A percentile compares a stretch with the other conserved stretches of the same genome.
phyloP scores from a whole-genome alignment of 2,329 filamentous ascomycete genomes.

The Pyrenophora graminea region DNA sequence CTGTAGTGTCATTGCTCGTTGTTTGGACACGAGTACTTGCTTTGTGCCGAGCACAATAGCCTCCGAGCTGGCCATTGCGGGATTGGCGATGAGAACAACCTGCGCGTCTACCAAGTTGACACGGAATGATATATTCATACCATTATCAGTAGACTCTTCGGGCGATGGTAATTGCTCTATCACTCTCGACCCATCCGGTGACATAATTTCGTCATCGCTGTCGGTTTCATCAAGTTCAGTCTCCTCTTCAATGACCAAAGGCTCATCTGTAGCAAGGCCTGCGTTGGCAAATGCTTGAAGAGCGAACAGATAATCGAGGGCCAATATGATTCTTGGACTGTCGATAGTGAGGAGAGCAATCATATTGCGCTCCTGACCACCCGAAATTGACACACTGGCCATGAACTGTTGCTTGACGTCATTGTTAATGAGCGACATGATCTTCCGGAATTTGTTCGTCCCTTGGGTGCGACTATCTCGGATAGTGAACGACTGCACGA shows the following conservation, averaged over 20 bases:
- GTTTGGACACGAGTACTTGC: conserved; percentile 88
- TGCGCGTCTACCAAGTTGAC: conserved; percentile 96
- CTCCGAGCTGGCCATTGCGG: conserved; percentile 84
- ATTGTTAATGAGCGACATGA: conserved; percentile 96
- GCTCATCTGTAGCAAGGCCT: conserved; percentile 61
- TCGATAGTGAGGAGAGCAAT: conserved; percentile 94
- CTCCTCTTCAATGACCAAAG: conserved; percentile 66
- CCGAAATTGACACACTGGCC: conserved; percentile 92
- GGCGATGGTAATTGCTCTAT: conserved; percentile 21
- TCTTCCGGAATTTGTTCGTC: conserved; percentile 94
- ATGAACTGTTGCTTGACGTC: conserved; percentile 94
- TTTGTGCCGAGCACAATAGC: conserved; percentile 95
- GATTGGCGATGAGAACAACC: conserved; percentile 94
- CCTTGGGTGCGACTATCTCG: conserved; percentile 86
- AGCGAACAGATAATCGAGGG: conserved; percentile 91
- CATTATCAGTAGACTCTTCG: conserved; percentile 43
- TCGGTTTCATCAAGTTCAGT: conserved; percentile 55
- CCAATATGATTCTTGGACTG: conserved; percentile 92
- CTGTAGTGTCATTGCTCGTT: conserved; percentile 91
- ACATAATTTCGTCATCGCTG: conserved; percentile 44
- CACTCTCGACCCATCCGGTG: conserved; percentile 36
- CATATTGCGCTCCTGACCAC: conserved; percentile 76
- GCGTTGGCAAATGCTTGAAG: conserved; percentile 80
- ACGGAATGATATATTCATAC: conserved; percentile 81
- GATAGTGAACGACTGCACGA: conserved; percentile 94